Base-by-base conservation (phyloP, 352 stramenopile genomes). In the Pythium monospermum region DNA sequence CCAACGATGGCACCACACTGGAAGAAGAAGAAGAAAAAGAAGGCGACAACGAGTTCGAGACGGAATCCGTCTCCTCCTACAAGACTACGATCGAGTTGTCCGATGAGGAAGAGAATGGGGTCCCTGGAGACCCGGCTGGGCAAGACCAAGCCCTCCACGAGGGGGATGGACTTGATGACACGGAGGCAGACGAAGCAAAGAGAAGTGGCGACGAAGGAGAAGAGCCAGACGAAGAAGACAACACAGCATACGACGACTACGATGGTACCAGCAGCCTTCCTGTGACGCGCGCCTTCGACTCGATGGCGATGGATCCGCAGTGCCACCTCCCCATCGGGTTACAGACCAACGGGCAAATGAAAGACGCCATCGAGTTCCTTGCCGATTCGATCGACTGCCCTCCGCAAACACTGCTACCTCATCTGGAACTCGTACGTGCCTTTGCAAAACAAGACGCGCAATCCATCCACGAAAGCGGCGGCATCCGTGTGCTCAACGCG, bases 51-150 rank as follows among this genome's bases (percentile, higher is more conserved):
- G 45, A 55, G 32, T 56, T 45, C 23, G 54, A 62, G 23, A 56
- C 47, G 6, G 55, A 64, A 23, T 59, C 57, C 0, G 48, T 64
- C 12, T 57, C 57, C 1, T 59, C 49, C 23, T 64, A 55, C 49
- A 64, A 64, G 36, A 59, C 57, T 6, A 64, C 57, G 11, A 3
- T 59, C 2, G 57, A 50, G 11, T 12, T 51, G 10, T 28, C 25
- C 1, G 57, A 59, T 15, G 21, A 21, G 5, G 22, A 37, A 10
- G 23, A 48, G 22, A 45, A 39, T 25, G 42, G 32, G 3, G 50
- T 16, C 16, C 19, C 21, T 0, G 12, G 26, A 7, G 22, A 15
- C 13, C 15, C 15, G 46, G 23, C 21, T 6, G 15, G 28, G 15
- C n/a, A 50, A 7, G 49, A 16, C 40, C 19, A 49, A 10, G 36